These are phyloP conservation scores for Trichoderma sp. DNA, from an alignment of 2,329 filamentous ascomycete species.

Conservation along the genomic window DNA sequence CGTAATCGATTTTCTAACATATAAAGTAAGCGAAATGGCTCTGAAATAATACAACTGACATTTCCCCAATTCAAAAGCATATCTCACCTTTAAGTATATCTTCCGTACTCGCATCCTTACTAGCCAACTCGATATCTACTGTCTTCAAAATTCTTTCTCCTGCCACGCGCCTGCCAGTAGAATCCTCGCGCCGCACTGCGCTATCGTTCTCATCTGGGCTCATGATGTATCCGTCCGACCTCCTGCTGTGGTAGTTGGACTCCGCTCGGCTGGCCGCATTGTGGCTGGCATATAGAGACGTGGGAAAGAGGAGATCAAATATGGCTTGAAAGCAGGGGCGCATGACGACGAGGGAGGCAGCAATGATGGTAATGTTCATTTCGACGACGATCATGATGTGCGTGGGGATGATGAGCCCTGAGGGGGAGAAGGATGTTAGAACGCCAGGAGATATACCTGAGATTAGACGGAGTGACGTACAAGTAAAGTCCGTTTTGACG, in stretches of 20 bases:
- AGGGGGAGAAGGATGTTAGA: not conserved
- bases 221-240: not conserved
- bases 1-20: not conserved
- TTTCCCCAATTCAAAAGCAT: not conserved
- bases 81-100: not conserved
- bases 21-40: not conserved
- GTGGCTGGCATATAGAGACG: not conserved
- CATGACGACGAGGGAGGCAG: not conserved
- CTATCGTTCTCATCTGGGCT: not conserved
- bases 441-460: not conserved
- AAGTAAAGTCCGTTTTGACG: not conserved
- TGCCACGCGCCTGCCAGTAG: not conserved
- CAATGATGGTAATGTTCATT: not conserved
- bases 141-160: not conserved
- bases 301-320: not conserved
- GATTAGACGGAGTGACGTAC: not conserved
- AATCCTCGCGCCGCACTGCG: not conserved
- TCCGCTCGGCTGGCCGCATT: not conserved
- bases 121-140: not conserved
- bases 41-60: not conserved
- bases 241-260: not conserved
- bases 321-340: not conserved
- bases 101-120: not conserved
- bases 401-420: not conserved
- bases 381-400: not conserved